phyloP scores from a whole-genome alignment of 2,329 filamentous ascomycete species.

The Pestalotiopsis sp. region DNA sequence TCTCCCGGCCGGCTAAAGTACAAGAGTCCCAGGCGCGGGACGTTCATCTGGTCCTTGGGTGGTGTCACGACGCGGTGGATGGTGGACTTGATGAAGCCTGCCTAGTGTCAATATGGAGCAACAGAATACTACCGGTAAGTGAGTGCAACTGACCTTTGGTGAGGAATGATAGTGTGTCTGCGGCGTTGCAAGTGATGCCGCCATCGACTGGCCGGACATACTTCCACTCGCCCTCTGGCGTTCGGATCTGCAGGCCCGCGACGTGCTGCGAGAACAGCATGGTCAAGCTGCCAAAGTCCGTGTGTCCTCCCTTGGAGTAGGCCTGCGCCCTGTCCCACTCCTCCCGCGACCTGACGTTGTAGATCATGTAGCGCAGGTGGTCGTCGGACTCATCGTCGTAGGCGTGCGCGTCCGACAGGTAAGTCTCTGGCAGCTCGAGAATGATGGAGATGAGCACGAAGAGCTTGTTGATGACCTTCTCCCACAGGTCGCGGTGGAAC shows the following conservation, averaged over 20 bases:
- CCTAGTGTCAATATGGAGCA: background rate
- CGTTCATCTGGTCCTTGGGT: conserved; percentile 24
- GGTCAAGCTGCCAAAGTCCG: conserved; percentile 39
- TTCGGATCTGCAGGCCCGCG: conserved; percentile 49
- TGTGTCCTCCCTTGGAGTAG: conserved; percentile 40
- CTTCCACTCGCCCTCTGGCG: conserved; percentile 40
- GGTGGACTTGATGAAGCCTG: conserved; percentile 27
- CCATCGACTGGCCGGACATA: conserved; percentile 26
- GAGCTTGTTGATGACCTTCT: conserved; percentile 44
- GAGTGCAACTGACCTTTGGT: conserved; percentile 25
- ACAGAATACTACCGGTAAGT: conserved; percentile 37
- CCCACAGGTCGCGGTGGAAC: conserved; percentile 23
- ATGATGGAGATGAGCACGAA: conserved; percentile 48
- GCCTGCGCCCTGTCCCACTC: conserved; percentile 35
- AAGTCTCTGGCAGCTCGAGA: conserved; percentile 27
- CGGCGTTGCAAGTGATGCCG: conserved; percentile 47
- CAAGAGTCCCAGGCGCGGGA: conserved; percentile 23
- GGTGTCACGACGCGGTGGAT: conserved; percentile 27
- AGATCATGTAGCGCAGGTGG: conserved; percentile 29
- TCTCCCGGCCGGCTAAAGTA: conserved; percentile 29
- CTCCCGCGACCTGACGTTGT: conserved; percentile 23
- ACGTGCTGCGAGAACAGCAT: conserved; percentile 57
- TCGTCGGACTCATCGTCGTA: conserved; percentile 27
- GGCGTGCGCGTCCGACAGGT: conserved; percentile 23
- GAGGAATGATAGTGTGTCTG: conserved; percentile 45